Base-by-base conservation (phyloP, 2,329 filamentous ascomycete genomes). In the Thelonectria blattea region DNA sequence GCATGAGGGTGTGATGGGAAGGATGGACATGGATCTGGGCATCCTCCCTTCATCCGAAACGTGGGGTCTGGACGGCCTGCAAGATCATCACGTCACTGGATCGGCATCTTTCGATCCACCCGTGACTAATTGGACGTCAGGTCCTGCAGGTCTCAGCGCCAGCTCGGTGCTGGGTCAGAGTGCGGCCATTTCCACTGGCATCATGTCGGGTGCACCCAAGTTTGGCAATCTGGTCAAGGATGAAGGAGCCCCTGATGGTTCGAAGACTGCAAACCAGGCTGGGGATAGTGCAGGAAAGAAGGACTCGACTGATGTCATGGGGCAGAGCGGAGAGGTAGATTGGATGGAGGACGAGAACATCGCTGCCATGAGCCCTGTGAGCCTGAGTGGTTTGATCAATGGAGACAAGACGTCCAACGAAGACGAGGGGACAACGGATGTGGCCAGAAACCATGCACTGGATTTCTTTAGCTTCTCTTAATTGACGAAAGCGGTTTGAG, bases 381-480 rank as follows among this genome's bases (percentile, higher is more conserved):
- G 69, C 46, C 59, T 78, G 46, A 70, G 68, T 18, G 72, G 71
- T 12, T 62, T 77, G 32, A 71, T 75, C 24, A 66, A 73, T 50
- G 64, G 71, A 24, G 70, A 71, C 27, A 74, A 73, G 65, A 53
- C 62, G 22, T 47, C 68, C 49, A 65, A 54, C 9, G 56, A 49
- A 11, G 65, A 65, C 51, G 65, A 60, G 52, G 62, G 53, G 10
- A 47, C 48, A 17, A 42, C 57, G 11, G 60, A 64, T 2, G 63
- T 54, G 18, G 64, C 57, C 15, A 72, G 74, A 61, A 77, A 77
- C 51, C 72, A 75, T 47, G 73, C 78, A 53, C 65, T 80, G 62
- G 77, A 79, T 60, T 80, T 79, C 64, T 76, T 79, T 49, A 75
- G 72, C 56, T 74, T 79, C 49, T 61, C 59, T 24, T 68, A 27